phyloP scores from a whole-genome alignment of 2,329 filamentous ascomycete species.

The Achaetomium macrosporum region DNA sequence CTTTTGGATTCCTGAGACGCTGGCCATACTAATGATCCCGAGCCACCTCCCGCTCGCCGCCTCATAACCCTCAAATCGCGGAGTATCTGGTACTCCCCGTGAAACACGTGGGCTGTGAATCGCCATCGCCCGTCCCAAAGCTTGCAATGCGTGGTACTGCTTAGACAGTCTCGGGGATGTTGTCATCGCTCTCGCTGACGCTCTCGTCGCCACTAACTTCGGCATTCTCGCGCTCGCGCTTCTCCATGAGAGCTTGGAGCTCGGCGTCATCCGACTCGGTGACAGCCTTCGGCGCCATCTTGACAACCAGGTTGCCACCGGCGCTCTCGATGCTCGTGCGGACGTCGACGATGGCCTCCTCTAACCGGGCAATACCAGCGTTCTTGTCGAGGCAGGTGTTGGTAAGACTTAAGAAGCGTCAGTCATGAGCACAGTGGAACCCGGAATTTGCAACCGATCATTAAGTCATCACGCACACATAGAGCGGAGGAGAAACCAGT shows the following conservation, averaged over 20 bases:
- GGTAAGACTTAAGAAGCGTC: constrained; percentile 50
- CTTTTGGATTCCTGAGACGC: constrained; percentile 12
- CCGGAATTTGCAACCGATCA: background rate
- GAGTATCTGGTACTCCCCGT: background rate
- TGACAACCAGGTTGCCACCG: constrained; percentile 77
- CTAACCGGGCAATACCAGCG: constrained; percentile 74
- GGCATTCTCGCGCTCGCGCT: constrained; percentile 94
- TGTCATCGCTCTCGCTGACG: constrained; percentile 90
- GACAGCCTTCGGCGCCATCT: constrained; percentile 99
- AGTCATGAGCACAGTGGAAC: background rate
- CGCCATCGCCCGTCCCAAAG: background rate
- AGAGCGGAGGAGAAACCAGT: constrained; percentile 94
- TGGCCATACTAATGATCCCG: constrained; percentile 3
- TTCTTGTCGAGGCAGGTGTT: constrained; percentile 93
- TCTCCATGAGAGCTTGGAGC: constrained; percentile 97
- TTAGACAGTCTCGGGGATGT: constrained; percentile 55
- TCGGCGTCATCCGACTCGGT: constrained; percentile 98
- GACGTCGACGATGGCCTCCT: constrained; percentile 86
- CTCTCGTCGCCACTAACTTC: constrained; percentile 98
- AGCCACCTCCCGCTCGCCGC: background rate
- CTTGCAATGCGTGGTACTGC: background rate
- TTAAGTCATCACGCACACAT: constrained; percentile 50
- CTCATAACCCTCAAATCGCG: background rate
- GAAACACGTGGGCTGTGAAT: background rate
- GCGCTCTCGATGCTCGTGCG: constrained; percentile 70